These are phyloP conservation scores for Lachancea fermentati DNA, from an alignment of 805 yeast species.

Conservation along the genomic window DNA sequence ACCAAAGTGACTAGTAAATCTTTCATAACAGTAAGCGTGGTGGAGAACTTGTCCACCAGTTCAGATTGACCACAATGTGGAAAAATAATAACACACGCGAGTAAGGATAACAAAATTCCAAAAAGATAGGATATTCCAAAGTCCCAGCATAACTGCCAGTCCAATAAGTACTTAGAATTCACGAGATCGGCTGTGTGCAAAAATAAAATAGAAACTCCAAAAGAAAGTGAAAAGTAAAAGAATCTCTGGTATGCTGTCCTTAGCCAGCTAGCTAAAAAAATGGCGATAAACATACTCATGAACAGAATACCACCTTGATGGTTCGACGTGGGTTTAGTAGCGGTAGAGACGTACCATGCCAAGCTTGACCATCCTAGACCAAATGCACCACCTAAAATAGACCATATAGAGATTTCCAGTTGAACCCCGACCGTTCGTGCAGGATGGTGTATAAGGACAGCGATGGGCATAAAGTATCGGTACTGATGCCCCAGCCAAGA, in stretches of 20 bases:
- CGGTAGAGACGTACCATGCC: constrained; percentile 38
- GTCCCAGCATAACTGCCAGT: constrained; percentile 38
- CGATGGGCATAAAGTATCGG: constrained; percentile 38
- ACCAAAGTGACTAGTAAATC: constrained; percentile 23
- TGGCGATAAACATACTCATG: constrained; percentile 36
- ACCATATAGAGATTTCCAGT: constrained; percentile 38
- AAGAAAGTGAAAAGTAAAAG: constrained; percentile 34
- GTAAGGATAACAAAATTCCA: constrained; percentile 37
- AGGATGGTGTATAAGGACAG: constrained; percentile 43
- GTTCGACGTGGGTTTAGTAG: constrained; percentile 36
- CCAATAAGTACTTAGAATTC: constrained; percentile 12
- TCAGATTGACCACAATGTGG: constrained; percentile 40
- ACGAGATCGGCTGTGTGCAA: constrained; percentile 28
- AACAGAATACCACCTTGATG: constrained; percentile 45
- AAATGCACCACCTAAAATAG: constrained; percentile 36
- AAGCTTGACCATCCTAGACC: constrained; percentile 43
- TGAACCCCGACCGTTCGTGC: constrained; percentile 43
- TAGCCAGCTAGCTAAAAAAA: constrained; percentile 38
- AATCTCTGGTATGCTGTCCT: constrained; percentile 37
- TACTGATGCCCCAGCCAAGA: constrained; percentile 39
- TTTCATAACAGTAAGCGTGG: constrained; percentile 22
- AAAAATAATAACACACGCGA: constrained; percentile 32
- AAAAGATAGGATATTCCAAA: constrained; percentile 41
- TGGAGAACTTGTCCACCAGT: constrained; percentile 24
- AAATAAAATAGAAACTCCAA: constrained; percentile 36